phyloP scores from a whole-genome alignment of 495 filamentous ascomycete genomes.

The Penicillium angulare region DNA sequence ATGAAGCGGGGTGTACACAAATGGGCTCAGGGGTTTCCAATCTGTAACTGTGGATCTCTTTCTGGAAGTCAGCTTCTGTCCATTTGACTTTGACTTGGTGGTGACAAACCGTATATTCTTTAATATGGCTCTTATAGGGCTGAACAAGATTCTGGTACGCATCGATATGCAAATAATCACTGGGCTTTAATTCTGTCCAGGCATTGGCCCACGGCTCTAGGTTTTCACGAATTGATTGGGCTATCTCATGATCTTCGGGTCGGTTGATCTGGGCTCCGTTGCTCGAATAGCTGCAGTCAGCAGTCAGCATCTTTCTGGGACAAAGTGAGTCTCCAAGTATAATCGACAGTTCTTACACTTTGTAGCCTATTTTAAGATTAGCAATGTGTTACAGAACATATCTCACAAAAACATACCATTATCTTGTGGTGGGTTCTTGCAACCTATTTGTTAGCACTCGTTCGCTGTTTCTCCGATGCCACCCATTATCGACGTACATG shows the following conservation, averaged over 20 bases:
- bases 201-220: constrained; percentile 49
- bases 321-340: too few relatives aligned
- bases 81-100: neutral
- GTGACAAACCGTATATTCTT: constrained; percentile 35
- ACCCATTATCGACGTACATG: constrained; percentile 40
- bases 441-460: constrained; percentile 16
- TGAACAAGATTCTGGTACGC: constrained; percentile 39
- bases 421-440: constrained; percentile 63
- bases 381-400: neutral
- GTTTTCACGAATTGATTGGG: constrained; percentile 57
- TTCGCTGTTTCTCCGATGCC: neutral
- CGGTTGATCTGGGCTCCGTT: constrained; percentile 72
- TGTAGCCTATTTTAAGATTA: constrained; percentile 51
- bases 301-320: constrained; percentile 6
- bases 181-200: constrained; percentile 50
- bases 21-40: constrained; percentile 33
- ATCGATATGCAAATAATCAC: constrained; percentile 39
- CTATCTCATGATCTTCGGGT: constrained; percentile 61
- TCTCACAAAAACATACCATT: constrained; percentile 46
- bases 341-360: constrained; percentile 47
- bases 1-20: constrained; percentile 72
- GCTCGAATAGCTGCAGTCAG: constrained; percentile 52
- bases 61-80: neutral
- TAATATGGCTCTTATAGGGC: constrained; percentile 45
- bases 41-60: constrained; percentile 38